These are phyloP conservation scores for Gossypium turneri DNA, from an alignment of 345 rosid genomes.

Conservation along the genomic window DNA sequence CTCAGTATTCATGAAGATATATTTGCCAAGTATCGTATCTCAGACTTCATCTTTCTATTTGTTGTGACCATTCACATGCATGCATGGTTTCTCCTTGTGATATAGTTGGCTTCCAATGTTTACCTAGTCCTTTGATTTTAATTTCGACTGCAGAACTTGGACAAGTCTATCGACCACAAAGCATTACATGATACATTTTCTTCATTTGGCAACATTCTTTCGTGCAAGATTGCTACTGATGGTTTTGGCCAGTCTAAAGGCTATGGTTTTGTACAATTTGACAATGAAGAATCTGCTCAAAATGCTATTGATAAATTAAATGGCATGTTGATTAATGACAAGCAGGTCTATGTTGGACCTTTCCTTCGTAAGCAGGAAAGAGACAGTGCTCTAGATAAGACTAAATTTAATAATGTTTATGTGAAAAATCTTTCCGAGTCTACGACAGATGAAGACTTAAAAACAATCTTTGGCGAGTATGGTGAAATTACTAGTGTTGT, in stretches of 20 bases:
- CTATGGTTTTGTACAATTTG: slow-evolving; percentile 91
- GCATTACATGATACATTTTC: slow-evolving; percentile 87
- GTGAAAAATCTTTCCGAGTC: slow-evolving; percentile 74
- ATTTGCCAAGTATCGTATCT: not conserved
- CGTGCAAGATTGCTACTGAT: slow-evolving; percentile 88
- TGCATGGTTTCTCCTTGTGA: not conserved
- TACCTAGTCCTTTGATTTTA: not conserved
- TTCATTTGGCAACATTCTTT: slow-evolving; percentile 74
- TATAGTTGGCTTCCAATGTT: not conserved
- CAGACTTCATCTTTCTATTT: not conserved
- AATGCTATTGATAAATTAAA: slow-evolving; percentile 73
- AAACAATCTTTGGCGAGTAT: slow-evolving; percentile 62
- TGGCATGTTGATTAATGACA: slow-evolving; percentile 92
- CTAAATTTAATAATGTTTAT: slow-evolving; percentile 73
- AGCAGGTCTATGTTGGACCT: slow-evolving; percentile 88
- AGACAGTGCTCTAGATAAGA: slow-evolving; percentile 40
- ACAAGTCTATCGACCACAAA: slow-evolving; percentile 87
- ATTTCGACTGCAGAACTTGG: slow-evolving; percentile 56
- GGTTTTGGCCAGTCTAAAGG: slow-evolving; percentile 83
- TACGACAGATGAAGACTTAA: slow-evolving; percentile 66
- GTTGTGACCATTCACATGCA: not conserved
- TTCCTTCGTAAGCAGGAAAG: slow-evolving; percentile 89
- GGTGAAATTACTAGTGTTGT: slow-evolving; percentile 74
- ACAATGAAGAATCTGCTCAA: slow-evolving; percentile 73
- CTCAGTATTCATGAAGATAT: not conserved